Percentiles rank a stretch among this genome's conserved stretches.
phyloP scores from a whole-genome alignment of 371 early-diverging fungal genomes.

The Saksenaea oblongispora region DNA sequence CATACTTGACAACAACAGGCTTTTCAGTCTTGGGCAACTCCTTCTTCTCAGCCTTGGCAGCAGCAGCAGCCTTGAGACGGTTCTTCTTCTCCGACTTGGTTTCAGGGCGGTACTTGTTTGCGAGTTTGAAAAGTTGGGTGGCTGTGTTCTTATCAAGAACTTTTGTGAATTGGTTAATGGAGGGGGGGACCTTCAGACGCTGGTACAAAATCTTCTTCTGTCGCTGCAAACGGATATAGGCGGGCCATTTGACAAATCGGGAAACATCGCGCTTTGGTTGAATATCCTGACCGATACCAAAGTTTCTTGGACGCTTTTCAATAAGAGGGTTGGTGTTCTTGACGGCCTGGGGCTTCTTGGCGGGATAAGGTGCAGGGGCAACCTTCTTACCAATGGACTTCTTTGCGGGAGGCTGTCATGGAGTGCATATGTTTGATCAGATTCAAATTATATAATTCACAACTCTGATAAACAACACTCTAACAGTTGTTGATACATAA shows the following conservation, averaged over 20 bases:
- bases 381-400: conserved; percentile 83
- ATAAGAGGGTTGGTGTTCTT: conserved; percentile 86
- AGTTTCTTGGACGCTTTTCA: conserved; percentile 91
- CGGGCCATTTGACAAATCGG: conserved; percentile 98
- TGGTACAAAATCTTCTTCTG: conserved; percentile 95
- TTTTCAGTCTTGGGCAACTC: conserved; percentile 89
- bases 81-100: conserved; percentile 94
- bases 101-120: conserved; percentile 99
- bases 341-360: conserved; percentile 61
- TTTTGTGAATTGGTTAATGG: conserved; percentile 99
- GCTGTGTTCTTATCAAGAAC: conserved; percentile 97
- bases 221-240: conserved; percentile 96
- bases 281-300: conserved; percentile 93
- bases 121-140: conserved; percentile 94
- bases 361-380: conserved; percentile 86
- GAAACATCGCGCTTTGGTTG: conserved; percentile 95
- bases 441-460: conserved; percentile 34
- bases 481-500: conserved; percentile 18
- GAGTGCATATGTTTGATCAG: conserved; percentile 29
- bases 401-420: conserved; percentile 53
- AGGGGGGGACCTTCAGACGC: conserved; percentile 99
- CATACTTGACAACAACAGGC: conserved; percentile 97
- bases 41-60: conserved; percentile 85
- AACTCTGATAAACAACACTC: conserved; percentile 34
- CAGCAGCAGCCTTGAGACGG: conserved; percentile 86